These are phyloP conservation scores for Nakazawaea wyomingensis DNA, from an alignment of 805 yeast species.

Conservation along the genomic window DNA sequence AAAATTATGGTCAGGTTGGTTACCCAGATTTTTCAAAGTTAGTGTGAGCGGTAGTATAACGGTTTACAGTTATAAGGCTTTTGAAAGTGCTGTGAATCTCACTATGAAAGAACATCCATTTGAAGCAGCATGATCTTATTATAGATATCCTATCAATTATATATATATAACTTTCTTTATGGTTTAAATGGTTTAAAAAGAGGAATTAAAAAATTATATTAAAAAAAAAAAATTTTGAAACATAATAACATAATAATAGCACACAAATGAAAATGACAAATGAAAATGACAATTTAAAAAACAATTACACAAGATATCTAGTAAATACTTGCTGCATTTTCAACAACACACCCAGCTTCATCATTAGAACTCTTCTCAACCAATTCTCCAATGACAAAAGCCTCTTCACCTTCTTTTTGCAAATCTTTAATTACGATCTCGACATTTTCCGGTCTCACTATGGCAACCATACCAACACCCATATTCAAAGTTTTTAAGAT, in stretches of 20 bases:
- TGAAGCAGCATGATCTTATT: slow-evolving; percentile 3
- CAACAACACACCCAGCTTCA: slow-evolving; percentile 61
- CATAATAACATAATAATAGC: too few species aligned
- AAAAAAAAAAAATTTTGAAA: too few species aligned
- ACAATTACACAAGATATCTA: slow-evolving; percentile 15
- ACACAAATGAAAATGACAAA: background rate
- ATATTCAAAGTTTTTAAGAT: slow-evolving; percentile 87
- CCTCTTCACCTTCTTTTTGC: slow-evolving; percentile 65
- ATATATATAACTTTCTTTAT: too few species aligned
- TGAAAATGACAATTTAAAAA: background rate
- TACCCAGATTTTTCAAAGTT: slow-evolving; percentile 66
- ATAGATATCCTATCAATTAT: background rate
- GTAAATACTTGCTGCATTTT: slow-evolving; percentile 37
- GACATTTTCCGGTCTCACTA: slow-evolving; percentile 68
- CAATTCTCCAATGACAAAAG: slow-evolving; percentile 63
- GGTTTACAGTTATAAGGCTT: slow-evolving; percentile 54
- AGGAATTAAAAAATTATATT: too few species aligned
- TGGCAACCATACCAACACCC: slow-evolving; percentile 95
- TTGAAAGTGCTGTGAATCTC: slow-evolving; percentile 40
- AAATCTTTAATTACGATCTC: slow-evolving; percentile 49
- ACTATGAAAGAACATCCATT: slow-evolving; percentile 34
- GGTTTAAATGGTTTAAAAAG: background rate
- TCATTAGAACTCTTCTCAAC: slow-evolving; percentile 39
- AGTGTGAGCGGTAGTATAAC: slow-evolving; percentile 69
- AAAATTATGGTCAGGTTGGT: slow-evolving; percentile 54